Evolutionary conservation across 371 early-diverging fungal species (phyloP).

Genomic region (Rozella allomycis): DNA sequence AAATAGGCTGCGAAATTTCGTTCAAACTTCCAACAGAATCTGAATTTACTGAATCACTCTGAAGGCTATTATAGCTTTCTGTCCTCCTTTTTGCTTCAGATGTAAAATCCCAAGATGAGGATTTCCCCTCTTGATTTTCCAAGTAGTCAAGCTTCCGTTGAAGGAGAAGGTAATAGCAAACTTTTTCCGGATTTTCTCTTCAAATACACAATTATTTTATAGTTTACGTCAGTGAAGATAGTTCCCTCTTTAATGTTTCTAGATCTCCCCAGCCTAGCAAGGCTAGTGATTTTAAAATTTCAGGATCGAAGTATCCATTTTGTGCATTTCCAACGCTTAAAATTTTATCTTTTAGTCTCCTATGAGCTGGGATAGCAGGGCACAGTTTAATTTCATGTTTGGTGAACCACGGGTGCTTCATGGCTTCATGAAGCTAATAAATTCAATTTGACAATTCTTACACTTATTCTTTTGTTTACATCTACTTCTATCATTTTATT

Average conservation of each 20-base stretch:
- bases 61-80: background rate
- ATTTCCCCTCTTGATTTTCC: conserved; percentile 26
- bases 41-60: background rate
- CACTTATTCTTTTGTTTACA: conserved; percentile 18
- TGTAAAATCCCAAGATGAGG: too few relatives aligned
- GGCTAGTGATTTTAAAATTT: conserved; percentile 14
- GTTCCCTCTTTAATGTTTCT: conserved; percentile 9
- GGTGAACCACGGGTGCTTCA: conserved; percentile 36
- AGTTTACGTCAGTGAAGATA: conserved; percentile 9
- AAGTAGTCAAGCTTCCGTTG: conserved; percentile 25
- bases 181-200: conserved; percentile 14
- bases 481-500: conserved; percentile 23
- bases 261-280: conserved; percentile 22
- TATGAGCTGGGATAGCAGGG: conserved; percentile 1
- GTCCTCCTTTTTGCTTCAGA: background rate
- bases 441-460: conserved; percentile 2
- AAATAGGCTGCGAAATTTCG: background rate
- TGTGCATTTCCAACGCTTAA: conserved; percentile 1
- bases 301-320: conserved; percentile 15
- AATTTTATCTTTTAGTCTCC: conserved; percentile 3
- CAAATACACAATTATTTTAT: background rate
- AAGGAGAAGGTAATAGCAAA: conserved; percentile 33
- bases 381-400: conserved; percentile 1
- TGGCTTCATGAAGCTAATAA: conserved; percentile 11
- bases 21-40: background rate